Evolutionary conservation across 148 eudicot species (phyloP).

Genomic region (Fagopyrum homotropicum): DNA sequence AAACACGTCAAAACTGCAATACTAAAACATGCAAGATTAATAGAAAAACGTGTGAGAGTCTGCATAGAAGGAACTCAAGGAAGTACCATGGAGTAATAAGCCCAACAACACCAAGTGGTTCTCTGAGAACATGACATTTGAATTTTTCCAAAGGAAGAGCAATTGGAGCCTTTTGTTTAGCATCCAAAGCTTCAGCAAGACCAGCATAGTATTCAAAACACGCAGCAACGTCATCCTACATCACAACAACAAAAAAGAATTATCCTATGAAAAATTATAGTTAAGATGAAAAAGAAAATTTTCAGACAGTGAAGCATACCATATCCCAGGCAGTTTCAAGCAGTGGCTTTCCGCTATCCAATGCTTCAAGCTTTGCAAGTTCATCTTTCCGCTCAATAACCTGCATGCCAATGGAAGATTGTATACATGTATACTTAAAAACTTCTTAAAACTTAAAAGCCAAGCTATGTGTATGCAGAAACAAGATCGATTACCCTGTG

Average conservation of each 20-base stretch:
- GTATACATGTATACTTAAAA: not conserved
- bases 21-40: not conserved
- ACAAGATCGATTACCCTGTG: not conserved
- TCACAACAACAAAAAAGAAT: slow-evolving; percentile 16
- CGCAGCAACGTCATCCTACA: slow-evolving; percentile 89
- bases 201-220: slow-evolving; percentile 94
- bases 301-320: slow-evolving; percentile 30
- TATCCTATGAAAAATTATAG: not conserved
- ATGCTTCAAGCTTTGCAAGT: slow-evolving; percentile 69
- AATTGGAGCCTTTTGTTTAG: slow-evolving; percentile 74
- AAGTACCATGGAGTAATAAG: slow-evolving; percentile 92
- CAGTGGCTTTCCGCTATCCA: slow-evolving; percentile 83
- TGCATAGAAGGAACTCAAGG: not conserved
- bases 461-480: not conserved
- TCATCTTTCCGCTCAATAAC: slow-evolving; percentile 62
- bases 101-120: slow-evolving; percentile 95
- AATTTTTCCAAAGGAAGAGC: slow-evolving; percentile 82
- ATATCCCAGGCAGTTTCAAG: slow-evolving; percentile 96
- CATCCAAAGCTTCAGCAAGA: slow-evolving; percentile 90
- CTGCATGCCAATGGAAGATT: slow-evolving; percentile 29
- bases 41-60: not conserved
- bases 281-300: not conserved
- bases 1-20: not conserved
- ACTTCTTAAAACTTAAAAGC: not conserved
- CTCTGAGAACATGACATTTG: slow-evolving; percentile 71